Evolutionary conservation across 352 stramenopile species (phyloP).

Genomic region (Globisporangium radiosum): DNA sequence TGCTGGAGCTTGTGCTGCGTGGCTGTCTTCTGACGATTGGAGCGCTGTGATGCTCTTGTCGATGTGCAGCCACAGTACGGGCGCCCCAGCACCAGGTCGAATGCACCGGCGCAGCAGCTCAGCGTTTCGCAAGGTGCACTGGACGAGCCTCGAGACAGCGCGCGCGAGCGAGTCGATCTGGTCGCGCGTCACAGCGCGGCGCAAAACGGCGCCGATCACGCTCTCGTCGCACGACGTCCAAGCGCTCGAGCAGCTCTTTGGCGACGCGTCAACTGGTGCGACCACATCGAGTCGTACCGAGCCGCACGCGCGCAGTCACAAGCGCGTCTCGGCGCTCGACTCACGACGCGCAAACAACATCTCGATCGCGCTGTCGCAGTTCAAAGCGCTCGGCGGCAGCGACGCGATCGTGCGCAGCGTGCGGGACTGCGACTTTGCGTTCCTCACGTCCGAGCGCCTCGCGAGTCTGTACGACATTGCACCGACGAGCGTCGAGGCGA

Average conservation of each 20-base stretch:
- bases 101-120: constrained; percentile 31
- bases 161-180: constrained; percentile 65
- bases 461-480: constrained; percentile 62
- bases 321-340: constrained; percentile 38
- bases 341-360: constrained; percentile 78
- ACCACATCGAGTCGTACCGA: background rate
- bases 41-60: background rate
- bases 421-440: constrained; percentile 45
- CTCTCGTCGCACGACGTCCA: constrained; percentile 67
- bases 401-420: constrained; percentile 42
- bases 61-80: constrained; percentile 1
- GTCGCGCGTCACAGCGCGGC: constrained; percentile 50
- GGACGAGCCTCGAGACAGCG: constrained; percentile 61
- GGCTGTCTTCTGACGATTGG: background rate
- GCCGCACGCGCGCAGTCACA: constrained; percentile 1
- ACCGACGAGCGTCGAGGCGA: constrained; percentile 51
- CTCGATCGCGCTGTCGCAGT: constrained; percentile 71
- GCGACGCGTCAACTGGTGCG: constrained; percentile 13
- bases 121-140: constrained; percentile 75
- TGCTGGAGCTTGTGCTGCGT: background rate
- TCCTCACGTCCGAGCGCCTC: constrained; percentile 55
- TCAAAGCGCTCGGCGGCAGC: constrained; percentile 47
- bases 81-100: background rate
- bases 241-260: constrained; percentile 53
- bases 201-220: constrained; percentile 62